These are phyloP conservation scores for Omphalea diandra DNA, from an alignment of 441 rosid species.

Conservation along the genomic window DNA sequence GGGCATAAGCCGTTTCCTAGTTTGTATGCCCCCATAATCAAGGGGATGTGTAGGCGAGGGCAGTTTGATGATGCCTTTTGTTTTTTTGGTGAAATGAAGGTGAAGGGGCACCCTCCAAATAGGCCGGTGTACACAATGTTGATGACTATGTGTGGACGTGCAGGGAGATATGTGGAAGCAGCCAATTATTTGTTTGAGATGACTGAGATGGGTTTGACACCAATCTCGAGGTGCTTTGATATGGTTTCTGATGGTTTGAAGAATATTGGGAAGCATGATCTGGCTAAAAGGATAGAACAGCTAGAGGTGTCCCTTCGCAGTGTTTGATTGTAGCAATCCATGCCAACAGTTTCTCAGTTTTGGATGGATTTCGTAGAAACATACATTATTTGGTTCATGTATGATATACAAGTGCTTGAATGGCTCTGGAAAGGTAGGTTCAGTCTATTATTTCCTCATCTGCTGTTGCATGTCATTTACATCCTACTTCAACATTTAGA, in stretches of 20 bases:
- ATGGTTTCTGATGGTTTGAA: slow-evolving; percentile 87
- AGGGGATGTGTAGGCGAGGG: slow-evolving; percentile 71
- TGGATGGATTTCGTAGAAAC: neutral
- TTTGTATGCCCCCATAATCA: slow-evolving; percentile 79
- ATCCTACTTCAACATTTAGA: neutral
- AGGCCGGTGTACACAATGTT: slow-evolving; percentile 89
- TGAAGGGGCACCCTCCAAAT: slow-evolving; percentile 80
- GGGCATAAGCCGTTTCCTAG: slow-evolving; percentile 94
- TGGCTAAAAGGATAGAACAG: slow-evolving; percentile 74
- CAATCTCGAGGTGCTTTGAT: slow-evolving; percentile 86
- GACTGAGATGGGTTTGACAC: slow-evolving; percentile 81
- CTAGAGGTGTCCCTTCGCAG: slow-evolving; percentile 63
- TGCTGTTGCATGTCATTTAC: neutral
- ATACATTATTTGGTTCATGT: neutral
- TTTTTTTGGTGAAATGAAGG: slow-evolving; percentile 84
- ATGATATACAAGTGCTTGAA: neutral
- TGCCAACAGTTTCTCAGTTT: neutral
- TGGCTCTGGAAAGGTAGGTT: slow-evolving; percentile 4
- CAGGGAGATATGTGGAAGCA: slow-evolving; percentile 77
- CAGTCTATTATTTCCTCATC: slow-evolving; percentile 6
- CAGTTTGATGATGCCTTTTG: slow-evolving; percentile 84
- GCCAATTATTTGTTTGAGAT: slow-evolving; percentile 83
- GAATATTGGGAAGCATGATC: slow-evolving; percentile 84
- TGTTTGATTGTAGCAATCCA: slow-evolving; percentile 25
- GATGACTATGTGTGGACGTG: slow-evolving; percentile 90